Evolutionary conservation across 768 basidiomycete species (phyloP).

Genomic region (Xerocomellus amylosporus): DNA sequence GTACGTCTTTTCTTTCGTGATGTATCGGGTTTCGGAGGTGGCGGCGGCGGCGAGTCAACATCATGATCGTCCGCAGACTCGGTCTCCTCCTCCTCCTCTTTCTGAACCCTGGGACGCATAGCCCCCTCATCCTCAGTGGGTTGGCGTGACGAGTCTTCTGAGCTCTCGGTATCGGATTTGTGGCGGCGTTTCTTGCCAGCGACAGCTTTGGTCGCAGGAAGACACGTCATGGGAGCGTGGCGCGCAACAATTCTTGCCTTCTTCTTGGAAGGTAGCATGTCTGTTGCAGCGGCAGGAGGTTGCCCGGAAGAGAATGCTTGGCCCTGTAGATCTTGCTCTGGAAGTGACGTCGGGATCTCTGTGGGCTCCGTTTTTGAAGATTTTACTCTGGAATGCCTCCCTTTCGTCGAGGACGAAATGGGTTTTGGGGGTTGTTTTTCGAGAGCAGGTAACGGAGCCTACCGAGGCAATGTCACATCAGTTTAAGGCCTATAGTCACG

Average conservation of each 20-base stretch:
- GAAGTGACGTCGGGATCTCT: conserved; percentile 58
- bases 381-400: conserved; percentile 11
- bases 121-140: conserved; percentile 31
- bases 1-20: conserved; percentile 48
- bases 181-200: conserved; percentile 21
- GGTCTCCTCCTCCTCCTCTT: conserved; percentile 40
- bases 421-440: conserved; percentile 12
- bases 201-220: conserved; percentile 5
- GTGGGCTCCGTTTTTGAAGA: conserved; percentile 27
- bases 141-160: conserved; percentile 13
- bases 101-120: conserved; percentile 14
- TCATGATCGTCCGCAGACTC: conserved; percentile 35
- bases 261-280: conserved; percentile 7
- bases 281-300: conserved; percentile 4
- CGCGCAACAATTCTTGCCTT: not conserved
- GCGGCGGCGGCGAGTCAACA: conserved; percentile 31
- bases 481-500: not conserved
- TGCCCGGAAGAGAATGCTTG: conserved; percentile 9
- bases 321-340: conserved; percentile 45
- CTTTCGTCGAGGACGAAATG: conserved; percentile 5
- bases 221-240: conserved; percentile 1
- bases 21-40: conserved; percentile 16
- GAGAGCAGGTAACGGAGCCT: not conserved
- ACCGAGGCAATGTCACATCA: not conserved
- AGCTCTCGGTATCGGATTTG: conserved; percentile 27